Conservation (phyloP, 495 filamentous ascomycete species). For the Viridothelium virens region DNA sequence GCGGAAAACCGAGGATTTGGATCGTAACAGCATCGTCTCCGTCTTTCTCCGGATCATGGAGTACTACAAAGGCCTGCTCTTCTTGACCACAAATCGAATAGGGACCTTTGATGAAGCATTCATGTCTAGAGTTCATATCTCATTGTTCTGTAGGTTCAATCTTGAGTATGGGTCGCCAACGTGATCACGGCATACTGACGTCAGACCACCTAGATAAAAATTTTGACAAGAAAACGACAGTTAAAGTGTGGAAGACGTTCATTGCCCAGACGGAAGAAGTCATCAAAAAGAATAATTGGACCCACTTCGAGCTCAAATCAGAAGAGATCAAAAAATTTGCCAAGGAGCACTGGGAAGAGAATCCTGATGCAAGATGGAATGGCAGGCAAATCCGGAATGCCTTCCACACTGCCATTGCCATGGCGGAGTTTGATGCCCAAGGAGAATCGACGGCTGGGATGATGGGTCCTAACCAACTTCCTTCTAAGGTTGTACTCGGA, state of each 20-base stretch:
- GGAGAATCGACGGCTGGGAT: not conserved
- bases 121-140: not conserved
- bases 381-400: constrained; percentile 27
- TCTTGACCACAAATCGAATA: not conserved
- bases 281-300: not conserved
- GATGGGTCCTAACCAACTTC: not conserved
- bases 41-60: constrained; percentile 40
- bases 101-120: not conserved
- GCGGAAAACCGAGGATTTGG: constrained; percentile 33
- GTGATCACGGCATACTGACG: not conserved
- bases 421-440: constrained; percentile 21
- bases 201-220: not conserved
- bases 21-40: constrained; percentile 37
- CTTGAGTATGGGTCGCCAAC: not conserved
- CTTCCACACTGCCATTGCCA: constrained; percentile 24
- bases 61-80: constrained; percentile 64
- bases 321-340: constrained; percentile 15
- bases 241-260: not conserved
- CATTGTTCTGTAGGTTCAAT: not conserved
- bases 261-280: not conserved
- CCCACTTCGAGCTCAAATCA: not conserved
- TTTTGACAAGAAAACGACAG: not conserved
- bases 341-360: constrained; percentile 10
- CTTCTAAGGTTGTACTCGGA: not conserved
- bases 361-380: constrained; percentile 18